Percentiles rank a stretch among this genome's conserved stretches.
Conservation (phyloP, 2,329 filamentous ascomycete genomes). For the Amauroascus verrucosus region DNA sequence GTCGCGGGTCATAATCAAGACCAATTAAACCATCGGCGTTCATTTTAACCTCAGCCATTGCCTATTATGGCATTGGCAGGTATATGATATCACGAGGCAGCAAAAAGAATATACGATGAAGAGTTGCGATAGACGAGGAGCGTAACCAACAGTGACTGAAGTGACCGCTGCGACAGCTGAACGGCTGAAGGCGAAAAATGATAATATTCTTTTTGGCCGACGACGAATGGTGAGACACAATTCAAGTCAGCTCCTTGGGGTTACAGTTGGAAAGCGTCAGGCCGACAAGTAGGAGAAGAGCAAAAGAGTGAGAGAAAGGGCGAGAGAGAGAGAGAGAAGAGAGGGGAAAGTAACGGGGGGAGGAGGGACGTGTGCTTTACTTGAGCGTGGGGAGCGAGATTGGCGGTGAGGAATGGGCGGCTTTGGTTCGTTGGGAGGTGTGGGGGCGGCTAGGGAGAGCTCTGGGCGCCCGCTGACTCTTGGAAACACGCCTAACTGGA, state of each 20-base stretch:
- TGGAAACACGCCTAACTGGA: slow-evolving; percentile 9
- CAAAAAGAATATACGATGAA: slow-evolving; percentile 2
- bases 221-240: slow-evolving; percentile 2
- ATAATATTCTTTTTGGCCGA: background rate
- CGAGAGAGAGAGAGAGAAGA: slow-evolving; percentile 21
- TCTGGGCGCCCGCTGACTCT: slow-evolving; percentile 8
- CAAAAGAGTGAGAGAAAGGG: slow-evolving; percentile 18
- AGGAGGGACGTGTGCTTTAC: slow-evolving; percentile 17
- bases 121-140: background rate
- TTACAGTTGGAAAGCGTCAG: background rate
- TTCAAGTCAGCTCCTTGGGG: background rate
- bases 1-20: slow-evolving; percentile 41
- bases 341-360: slow-evolving; percentile 6
- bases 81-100: background rate
- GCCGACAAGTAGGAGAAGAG: background rate
- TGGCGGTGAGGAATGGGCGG: slow-evolving; percentile 33
- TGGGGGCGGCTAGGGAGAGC: slow-evolving; percentile 19
- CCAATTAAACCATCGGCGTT: slow-evolving; percentile 37
- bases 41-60: slow-evolving; percentile 39
- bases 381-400: slow-evolving; percentile 25
- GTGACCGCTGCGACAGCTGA: slow-evolving; percentile 5
- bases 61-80: slow-evolving; percentile 16
- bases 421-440: slow-evolving; percentile 32
- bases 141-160: slow-evolving; percentile 1
- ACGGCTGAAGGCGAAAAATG: background rate